These are phyloP conservation scores for Gynandropsis gynandra DNA, from an alignment of 345 rosid genomes.

Conservation along the genomic window DNA sequence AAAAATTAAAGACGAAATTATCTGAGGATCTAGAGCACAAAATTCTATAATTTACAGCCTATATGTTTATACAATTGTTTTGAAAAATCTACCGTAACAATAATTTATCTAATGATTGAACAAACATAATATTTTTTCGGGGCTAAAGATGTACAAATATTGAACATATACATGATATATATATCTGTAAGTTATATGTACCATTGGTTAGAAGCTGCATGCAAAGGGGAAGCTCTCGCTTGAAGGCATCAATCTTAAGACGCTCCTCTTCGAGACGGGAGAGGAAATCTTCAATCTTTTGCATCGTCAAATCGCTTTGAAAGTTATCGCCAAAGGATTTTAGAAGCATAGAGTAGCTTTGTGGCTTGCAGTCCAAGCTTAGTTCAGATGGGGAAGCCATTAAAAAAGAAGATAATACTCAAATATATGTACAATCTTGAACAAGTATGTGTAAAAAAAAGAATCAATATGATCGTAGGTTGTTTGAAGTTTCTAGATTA, in stretches of 20 bases:
- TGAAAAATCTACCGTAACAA: too few relatives aligned
- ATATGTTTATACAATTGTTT: background rate
- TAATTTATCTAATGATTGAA: too few relatives aligned
- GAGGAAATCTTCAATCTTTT: slow-evolving; percentile 79
- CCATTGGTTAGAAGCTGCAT: slow-evolving; percentile 87
- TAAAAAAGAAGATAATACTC: too few relatives aligned
- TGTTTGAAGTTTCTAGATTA: slow-evolving; percentile 27
- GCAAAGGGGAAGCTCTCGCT: slow-evolving; percentile 92
- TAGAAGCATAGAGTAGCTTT: slow-evolving; percentile 77
- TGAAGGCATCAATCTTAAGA: slow-evolving; percentile 81
- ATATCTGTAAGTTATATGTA: slow-evolving; percentile 13
- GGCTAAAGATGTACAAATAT: too few relatives aligned
- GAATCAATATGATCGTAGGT: background rate
- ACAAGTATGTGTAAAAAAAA: slow-evolving; percentile 22
- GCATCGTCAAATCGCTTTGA: slow-evolving; percentile 45
- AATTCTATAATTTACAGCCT: too few relatives aligned
- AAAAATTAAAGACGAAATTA: background rate
- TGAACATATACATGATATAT: too few relatives aligned
- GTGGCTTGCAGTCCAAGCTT: too few relatives aligned
- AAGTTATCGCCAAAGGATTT: slow-evolving; percentile 73
- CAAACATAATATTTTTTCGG: too few relatives aligned
- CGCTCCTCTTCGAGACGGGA: slow-evolving; percentile 73
- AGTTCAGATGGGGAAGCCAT: slow-evolving; percentile 85
- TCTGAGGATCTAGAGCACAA: too few relatives aligned
- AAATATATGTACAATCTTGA: slow-evolving; percentile 6